These are phyloP conservation scores for Yarrowia phangngaensis DNA, from an alignment of 805 yeast species.

Conservation along the genomic window DNA sequence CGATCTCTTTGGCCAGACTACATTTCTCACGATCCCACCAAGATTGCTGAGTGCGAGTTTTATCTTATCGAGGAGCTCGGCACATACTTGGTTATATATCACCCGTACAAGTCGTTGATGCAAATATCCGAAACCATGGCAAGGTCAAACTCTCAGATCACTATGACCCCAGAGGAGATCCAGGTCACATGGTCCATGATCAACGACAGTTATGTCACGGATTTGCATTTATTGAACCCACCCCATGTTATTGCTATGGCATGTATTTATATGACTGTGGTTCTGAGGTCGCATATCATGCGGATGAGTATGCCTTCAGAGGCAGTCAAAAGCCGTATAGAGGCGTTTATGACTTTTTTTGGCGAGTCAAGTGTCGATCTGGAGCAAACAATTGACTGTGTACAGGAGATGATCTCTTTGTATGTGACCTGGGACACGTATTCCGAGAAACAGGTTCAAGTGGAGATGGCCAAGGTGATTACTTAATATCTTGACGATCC, in stretches of 20 bases:
- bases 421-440: constrained; percentile 87
- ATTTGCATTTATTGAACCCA: constrained; percentile 73
- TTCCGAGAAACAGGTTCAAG: constrained; percentile 45
- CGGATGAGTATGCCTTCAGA: constrained; percentile 39
- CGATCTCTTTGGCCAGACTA: constrained; percentile 91
- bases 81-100: constrained; percentile 42
- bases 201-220: constrained; percentile 87
- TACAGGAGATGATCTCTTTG: constrained; percentile 76
- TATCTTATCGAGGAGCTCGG: constrained; percentile 81
- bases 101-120: constrained; percentile 42
- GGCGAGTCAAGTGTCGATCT: constrained; percentile 74
- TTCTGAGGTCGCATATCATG: constrained; percentile 44
- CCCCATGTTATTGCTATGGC: constrained; percentile 86
- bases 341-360: constrained; percentile 58
- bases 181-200: constrained; percentile 87
- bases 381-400: constrained; percentile 71
- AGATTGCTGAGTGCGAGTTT: constrained; percentile 92
- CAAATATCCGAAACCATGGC: constrained; percentile 50
- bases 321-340: constrained; percentile 45
- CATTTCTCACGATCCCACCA: constrained; percentile 85
- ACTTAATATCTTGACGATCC: no score
- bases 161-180: constrained; percentile 50
- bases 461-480: constrained; percentile 22
- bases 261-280: constrained; percentile 73
- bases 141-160: constrained; percentile 45